Conservation (phyloP, 495 filamentous ascomycete genomes). For the Aspergillus bridgeri region DNA sequence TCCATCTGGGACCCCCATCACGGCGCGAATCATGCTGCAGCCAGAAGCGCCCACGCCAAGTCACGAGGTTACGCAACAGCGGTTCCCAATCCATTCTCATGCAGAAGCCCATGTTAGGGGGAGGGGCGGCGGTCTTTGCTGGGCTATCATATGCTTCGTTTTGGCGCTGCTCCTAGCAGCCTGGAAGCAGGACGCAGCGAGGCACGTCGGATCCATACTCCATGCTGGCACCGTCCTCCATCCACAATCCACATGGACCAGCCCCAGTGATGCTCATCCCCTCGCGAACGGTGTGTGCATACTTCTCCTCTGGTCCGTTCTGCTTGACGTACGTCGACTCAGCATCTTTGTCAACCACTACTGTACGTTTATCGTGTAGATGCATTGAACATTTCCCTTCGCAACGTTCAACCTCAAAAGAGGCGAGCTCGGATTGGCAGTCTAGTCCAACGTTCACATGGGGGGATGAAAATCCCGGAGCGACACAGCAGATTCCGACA, state of each 20-base stretch:
- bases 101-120: slow-evolving; percentile 22
- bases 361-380: not conserved
- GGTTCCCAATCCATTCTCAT: slow-evolving; percentile 14
- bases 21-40: slow-evolving; percentile 18
- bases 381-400: not conserved
- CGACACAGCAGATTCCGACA: not conserved
- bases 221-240: too few species aligned
- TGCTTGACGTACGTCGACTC: not conserved
- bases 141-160: slow-evolving; percentile 20
- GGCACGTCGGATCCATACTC: not conserved
- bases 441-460: not conserved
- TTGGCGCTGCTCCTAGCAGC: not conserved
- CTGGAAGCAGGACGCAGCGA: too few species aligned
- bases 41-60: slow-evolving; percentile 17
- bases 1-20: not conserved
- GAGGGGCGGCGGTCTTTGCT: slow-evolving; percentile 1
- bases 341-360: not conserved
- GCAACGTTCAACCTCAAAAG: not conserved
- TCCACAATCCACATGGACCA: not conserved
- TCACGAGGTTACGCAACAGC: slow-evolving; percentile 26
- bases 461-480: not conserved
- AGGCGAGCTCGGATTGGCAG: not conserved
- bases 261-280: too few species aligned
- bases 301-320: not conserved
- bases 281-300: not conserved